Evolutionary conservation across 768 basidiomycete genomes (phyloP), one percentile per base, ranked within the genome.

Genomic region (Boletus speciosus): DNA sequence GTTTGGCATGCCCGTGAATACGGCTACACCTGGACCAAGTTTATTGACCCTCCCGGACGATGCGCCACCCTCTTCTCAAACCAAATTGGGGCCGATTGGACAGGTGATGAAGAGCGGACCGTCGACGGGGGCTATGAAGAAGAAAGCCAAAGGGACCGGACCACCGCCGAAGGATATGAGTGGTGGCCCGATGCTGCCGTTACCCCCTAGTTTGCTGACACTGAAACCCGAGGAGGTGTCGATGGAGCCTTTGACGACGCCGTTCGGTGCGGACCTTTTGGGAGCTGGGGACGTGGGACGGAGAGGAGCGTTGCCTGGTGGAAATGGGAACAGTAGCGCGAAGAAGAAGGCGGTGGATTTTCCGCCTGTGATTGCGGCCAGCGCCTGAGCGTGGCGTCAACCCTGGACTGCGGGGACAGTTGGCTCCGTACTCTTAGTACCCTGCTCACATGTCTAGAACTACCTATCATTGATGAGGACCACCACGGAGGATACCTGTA

Each of bases 51-150:
- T 92, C 5, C 77, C 79, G 9, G 90, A 93, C 74, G 90, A 93
- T 60, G 35, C 70, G 2, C 84, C 87, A 0, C 73, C 72, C 35
- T 63, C 79, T 11, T 66, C 74, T 4, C 88, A 89, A 60, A 72
- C 78, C 42, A 92, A 88, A 74, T 81, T 92, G 61, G 88, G 89
- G 0, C 91, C 90, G 0, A 71, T 91, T 16, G 90, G 90, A 7
- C 88, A 91, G 66, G 81, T 91, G 55, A 61, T 83, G 63, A 81
- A 83, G 64, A 73, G 76, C 1, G 77, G 75, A 2, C 61, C 76
- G 0, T 68, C 76, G 16, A 63, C 76, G 2, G 74, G 73, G 2
- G 52, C 74, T 11, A 70, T 80, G 67, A 92, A 90, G 80, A 91
- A 89, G 78, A 83, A 81, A 65, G 62, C 54, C 55, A 63, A 61